phyloP scores from a whole-genome alignment of 2,329 filamentous ascomycete species.

The Cryphonectria parasitica region DNA sequence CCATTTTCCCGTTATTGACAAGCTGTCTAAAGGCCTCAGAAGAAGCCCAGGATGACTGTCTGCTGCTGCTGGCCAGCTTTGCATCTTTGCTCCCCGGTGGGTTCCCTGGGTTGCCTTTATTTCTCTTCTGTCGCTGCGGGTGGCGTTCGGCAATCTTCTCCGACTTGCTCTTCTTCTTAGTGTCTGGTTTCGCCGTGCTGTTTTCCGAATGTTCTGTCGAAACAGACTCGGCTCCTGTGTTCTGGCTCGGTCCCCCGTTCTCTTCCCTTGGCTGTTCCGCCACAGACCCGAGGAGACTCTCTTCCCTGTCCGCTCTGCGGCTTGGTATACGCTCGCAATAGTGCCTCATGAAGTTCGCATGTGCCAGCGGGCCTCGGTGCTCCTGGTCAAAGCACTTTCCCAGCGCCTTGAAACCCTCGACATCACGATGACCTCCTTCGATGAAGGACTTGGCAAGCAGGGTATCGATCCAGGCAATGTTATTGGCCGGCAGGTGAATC shows the following conservation, averaged over 20 bases:
- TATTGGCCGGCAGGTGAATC: slow-evolving; percentile 59
- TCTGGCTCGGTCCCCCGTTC: background rate
- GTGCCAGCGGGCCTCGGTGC: slow-evolving; percentile 60
- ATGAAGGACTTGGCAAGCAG: slow-evolving; percentile 68
- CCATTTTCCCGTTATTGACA: slow-evolving; percentile 37
- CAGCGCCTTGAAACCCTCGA: slow-evolving; percentile 65
- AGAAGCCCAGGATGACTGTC: slow-evolving; percentile 29
- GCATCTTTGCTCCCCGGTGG: slow-evolving; percentile 40
- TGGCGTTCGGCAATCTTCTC: slow-evolving; percentile 43
- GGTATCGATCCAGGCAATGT: slow-evolving; percentile 65
- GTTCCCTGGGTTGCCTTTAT: slow-evolving; percentile 42
- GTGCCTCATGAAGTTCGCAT: slow-evolving; percentile 66
- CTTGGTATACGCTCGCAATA: slow-evolving; percentile 56
- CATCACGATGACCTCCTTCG: slow-evolving; percentile 64
- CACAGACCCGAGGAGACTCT: slow-evolving; percentile 32
- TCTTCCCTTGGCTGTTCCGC: slow-evolving; percentile 30
- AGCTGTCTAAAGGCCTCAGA: slow-evolving; percentile 38
- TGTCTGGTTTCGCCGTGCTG: slow-evolving; percentile 33
- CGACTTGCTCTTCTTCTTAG: slow-evolving; percentile 43
- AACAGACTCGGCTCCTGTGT: slow-evolving; percentile 19
- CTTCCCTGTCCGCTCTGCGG: slow-evolving; percentile 39
- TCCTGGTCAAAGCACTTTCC: slow-evolving; percentile 65
- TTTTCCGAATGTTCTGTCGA: slow-evolving; percentile 31
- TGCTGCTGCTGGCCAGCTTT: slow-evolving; percentile 30
- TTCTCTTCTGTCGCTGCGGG: slow-evolving; percentile 39